phyloP scores from a whole-genome alignment of 2,329 filamentous ascomycete genomes.

The Pseudocercospora fijiensis region DNA sequence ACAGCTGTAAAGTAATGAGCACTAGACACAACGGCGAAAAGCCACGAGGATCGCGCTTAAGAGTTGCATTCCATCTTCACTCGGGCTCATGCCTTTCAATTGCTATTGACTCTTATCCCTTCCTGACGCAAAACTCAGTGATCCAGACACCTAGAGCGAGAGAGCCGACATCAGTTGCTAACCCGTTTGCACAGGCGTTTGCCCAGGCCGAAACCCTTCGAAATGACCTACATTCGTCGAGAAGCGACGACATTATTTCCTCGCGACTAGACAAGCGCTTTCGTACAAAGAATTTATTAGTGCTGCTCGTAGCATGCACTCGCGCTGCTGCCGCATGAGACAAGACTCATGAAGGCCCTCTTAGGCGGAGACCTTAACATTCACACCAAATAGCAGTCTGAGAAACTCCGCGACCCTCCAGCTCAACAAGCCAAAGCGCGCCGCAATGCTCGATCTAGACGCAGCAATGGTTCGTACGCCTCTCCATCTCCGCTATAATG shows the following conservation, averaged over 20 bases:
- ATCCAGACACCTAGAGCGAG: too few relatives aligned
- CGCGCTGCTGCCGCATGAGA: neutral
- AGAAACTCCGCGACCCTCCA: neutral
- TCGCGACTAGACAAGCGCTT: neutral
- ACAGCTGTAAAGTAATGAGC: neutral
- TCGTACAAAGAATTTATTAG: neutral
- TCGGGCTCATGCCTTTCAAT: neutral
- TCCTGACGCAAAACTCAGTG: too few relatives aligned
- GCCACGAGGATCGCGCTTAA: neutral
- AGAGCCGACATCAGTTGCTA: too few relatives aligned
- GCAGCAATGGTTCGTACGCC: neutral
- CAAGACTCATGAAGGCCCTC: neutral
- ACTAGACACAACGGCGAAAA: neutral
- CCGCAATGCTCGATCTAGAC: neutral
- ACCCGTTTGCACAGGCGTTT: too few relatives aligned
- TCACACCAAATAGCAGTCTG: neutral
- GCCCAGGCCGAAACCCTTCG: too few relatives aligned
- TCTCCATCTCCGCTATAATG: neutral
- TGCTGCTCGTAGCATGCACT: neutral
- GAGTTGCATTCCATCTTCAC: neutral
- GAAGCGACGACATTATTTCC: too few relatives aligned
- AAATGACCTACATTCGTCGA: too few relatives aligned
- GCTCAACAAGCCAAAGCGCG: neutral
- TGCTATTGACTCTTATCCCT: too few relatives aligned
- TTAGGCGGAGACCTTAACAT: neutral